phyloP scores from a whole-genome alignment of 2,329 filamentous ascomycete species.

The Onygenales sp. region DNA sequence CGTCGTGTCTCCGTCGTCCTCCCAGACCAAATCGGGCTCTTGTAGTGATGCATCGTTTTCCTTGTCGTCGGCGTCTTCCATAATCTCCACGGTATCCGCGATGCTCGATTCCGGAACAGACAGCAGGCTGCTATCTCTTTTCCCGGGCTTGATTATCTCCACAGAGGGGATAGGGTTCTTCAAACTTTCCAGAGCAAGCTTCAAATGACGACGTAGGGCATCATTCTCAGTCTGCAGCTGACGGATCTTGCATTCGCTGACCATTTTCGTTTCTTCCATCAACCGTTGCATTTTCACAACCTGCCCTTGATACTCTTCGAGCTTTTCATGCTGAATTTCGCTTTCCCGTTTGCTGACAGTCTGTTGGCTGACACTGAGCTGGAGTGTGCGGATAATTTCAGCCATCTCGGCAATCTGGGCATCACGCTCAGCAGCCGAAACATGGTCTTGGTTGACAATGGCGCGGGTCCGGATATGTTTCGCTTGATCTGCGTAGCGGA shows the following conservation, averaged over 20 bases:
- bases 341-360: constrained; percentile 63
- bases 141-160: constrained; percentile 21
- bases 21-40: constrained; percentile 22
- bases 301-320: constrained; percentile 91
- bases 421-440: constrained; percentile 86
- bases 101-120: constrained; percentile 28
- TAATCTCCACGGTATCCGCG: constrained; percentile 17
- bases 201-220: constrained; percentile 75
- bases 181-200: constrained; percentile 72
- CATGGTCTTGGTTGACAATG: constrained; percentile 89
- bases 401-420: constrained; percentile 91
- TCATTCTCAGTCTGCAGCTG: constrained; percentile 86
- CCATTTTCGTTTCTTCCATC: constrained; percentile 88
- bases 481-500: constrained; percentile 94
- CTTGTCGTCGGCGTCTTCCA: constrained; percentile 51
- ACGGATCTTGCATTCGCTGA: constrained; percentile 88
- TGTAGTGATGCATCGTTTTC: constrained; percentile 25
- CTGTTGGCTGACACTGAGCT: constrained; percentile 60
- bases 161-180: constrained; percentile 75
- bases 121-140: constrained; percentile 24
- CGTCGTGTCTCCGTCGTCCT: constrained; percentile 16
- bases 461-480: constrained; percentile 94
- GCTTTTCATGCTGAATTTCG: constrained; percentile 65
- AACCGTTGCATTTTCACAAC: constrained; percentile 84
- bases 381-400: constrained; percentile 80